A percentile compares a stretch with the other conserved stretches of the same genome.
These are phyloP conservation scores for Penicillium subrubescens DNA, from an alignment of 495 filamentous ascomycete genomes.

Conservation along the genomic window DNA sequence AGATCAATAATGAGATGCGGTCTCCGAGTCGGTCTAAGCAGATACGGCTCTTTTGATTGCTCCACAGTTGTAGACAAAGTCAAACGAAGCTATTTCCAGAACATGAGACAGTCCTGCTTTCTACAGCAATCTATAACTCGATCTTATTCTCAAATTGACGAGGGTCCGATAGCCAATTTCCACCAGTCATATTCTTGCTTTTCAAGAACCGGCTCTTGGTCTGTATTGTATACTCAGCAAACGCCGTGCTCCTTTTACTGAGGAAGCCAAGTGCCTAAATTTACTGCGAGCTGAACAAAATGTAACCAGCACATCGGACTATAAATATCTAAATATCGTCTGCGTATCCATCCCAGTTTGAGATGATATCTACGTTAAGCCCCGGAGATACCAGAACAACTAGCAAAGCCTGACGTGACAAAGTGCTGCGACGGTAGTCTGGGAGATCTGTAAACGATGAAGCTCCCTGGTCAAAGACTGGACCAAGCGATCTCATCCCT, in stretches of 20 bases:
- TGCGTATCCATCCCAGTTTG: not conserved
- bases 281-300: slow-evolving; percentile 2
- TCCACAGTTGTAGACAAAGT: too few species aligned
- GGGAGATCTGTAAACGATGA: slow-evolving; percentile 1
- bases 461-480: slow-evolving; percentile 1
- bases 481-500: slow-evolving; percentile 1
- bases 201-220: not conserved
- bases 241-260: not conserved
- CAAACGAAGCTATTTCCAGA: too few species aligned
- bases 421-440: not conserved
- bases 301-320: not conserved
- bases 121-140: not conserved
- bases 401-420: not conserved
- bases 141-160: slow-evolving; percentile 2
- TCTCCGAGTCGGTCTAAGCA: too few species aligned
- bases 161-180: not conserved
- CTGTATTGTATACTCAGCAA: slow-evolving; percentile 1
- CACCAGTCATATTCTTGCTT: too few species aligned
- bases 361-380: slow-evolving; percentile 2
- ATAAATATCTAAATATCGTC: slow-evolving; percentile 2
- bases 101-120: too few species aligned
- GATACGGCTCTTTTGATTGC: too few species aligned
- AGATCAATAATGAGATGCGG: too few species aligned
- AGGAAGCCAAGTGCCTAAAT: not conserved
- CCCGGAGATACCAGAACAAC: not conserved